Conservation (phyloP, 768 basidiomycete genomes). For the Naganishia friedmannii region DNA sequence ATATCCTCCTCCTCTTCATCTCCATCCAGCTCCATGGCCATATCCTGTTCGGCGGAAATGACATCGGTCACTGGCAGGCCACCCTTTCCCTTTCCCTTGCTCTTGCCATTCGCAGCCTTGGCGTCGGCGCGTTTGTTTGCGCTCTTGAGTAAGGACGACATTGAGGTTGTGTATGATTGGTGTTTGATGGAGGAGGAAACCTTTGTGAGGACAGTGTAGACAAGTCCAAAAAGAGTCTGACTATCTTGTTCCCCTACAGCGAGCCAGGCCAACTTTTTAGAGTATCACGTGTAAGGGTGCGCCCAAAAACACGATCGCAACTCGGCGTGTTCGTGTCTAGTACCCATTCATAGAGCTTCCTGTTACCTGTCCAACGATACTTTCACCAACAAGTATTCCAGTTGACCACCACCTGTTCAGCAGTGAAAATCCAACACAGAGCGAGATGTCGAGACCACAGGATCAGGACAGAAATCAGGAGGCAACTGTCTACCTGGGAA, state of each 20-base stretch:
- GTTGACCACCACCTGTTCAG: not conserved
- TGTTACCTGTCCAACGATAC: not conserved
- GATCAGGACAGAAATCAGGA: slow-evolving; percentile 83
- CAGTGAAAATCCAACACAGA: not conserved
- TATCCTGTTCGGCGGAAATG: slow-evolving; percentile 25
- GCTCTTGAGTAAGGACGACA: slow-evolving; percentile 40
- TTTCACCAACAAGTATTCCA: not conserved
- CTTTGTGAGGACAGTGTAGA: not conserved
- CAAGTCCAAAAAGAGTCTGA: not conserved
- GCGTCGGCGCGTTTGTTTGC: slow-evolving; percentile 24
- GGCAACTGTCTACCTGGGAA: slow-evolving; percentile 87
- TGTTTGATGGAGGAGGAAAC: not conserved
- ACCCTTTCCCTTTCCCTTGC: slow-evolving; percentile 24
- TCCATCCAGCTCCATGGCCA: slow-evolving; percentile 26
- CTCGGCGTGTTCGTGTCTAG: too few species aligned
- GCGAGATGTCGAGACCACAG: slow-evolving; percentile 57
- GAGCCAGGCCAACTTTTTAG: slow-evolving; percentile 20
- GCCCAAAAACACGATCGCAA: not conserved
- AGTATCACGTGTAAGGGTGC: slow-evolving; percentile 21
- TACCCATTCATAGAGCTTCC: too few species aligned
- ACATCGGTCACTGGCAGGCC: slow-evolving; percentile 27
- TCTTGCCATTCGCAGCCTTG: slow-evolving; percentile 27
- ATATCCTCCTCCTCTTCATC: slow-evolving; percentile 22
- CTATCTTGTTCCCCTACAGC: not conserved
- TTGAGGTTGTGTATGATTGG: slow-evolving; percentile 26